phyloP scores from a whole-genome alignment of 192 early-diverging fungal species.

The Coemansia sp. region DNA sequence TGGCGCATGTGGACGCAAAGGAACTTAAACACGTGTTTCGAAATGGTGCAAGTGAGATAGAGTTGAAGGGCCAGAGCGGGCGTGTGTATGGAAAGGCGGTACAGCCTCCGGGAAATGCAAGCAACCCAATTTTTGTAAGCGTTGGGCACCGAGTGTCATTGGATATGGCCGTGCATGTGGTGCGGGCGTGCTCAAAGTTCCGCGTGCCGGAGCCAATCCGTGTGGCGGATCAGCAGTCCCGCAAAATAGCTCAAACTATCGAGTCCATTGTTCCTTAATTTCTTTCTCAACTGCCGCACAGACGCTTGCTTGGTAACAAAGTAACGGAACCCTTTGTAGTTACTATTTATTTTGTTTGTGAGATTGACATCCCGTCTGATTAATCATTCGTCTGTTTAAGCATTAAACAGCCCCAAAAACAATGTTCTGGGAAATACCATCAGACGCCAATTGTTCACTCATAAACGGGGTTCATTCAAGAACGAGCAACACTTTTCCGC shows the following conservation, averaged over 20 bases:
- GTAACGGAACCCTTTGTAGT: too few relatives aligned
- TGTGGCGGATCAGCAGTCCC: conserved; percentile 67
- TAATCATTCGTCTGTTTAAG: neutral
- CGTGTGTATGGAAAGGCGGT: conserved; percentile 59
- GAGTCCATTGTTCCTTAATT: conserved; percentile 7
- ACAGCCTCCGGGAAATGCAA: conserved; percentile 42
- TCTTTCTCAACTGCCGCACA: neutral
- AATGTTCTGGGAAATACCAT: neutral
- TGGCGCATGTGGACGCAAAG: conserved; percentile 46
- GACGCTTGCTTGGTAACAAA: neutral
- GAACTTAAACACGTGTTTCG: conserved; percentile 57
- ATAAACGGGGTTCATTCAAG: neutral
- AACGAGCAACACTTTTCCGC: neutral
- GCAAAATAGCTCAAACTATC: conserved; percentile 22
- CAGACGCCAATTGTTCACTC: neutral
- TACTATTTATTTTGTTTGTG: neutral
- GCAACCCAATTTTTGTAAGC: conserved; percentile 87
- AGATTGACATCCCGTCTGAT: neutral
- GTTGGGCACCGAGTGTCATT: conserved; percentile 76
- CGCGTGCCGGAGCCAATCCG: conserved; percentile 90
- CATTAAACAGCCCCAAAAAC: neutral
- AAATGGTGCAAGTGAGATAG: conserved; percentile 41
- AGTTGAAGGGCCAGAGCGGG: conserved; percentile 52
- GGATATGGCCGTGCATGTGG: conserved; percentile 69
- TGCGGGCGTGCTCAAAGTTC: conserved; percentile 60